Conservation (phyloP, 345 rosid species). For the Balakata baccata region DNA sequence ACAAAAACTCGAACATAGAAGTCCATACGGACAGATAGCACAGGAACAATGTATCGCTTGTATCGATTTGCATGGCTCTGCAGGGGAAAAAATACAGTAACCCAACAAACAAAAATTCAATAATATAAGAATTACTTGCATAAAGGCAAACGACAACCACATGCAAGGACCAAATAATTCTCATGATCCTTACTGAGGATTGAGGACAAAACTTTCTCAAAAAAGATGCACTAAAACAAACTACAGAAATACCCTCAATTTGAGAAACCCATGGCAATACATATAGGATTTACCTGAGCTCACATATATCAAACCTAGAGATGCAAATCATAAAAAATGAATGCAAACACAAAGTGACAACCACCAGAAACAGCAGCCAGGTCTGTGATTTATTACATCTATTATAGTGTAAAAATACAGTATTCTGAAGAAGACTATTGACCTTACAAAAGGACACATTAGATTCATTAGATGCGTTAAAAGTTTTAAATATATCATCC, state of each 20-base stretch:
- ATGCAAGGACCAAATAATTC: neutral
- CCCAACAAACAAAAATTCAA: neutral
- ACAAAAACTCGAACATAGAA: constrained; percentile 95
- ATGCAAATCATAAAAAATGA: neutral
- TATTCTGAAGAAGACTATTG: neutral
- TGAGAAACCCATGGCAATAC: neutral
- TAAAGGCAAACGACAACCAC: neutral
- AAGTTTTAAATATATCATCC: neutral
- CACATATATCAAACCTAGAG: neutral
- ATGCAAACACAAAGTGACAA: neutral
- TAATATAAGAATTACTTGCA: neutral
- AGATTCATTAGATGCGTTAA: neutral
- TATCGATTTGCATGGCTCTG: constrained; percentile 99
- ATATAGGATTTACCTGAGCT: neutral
- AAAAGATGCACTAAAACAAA: neutral
- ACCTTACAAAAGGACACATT: neutral
- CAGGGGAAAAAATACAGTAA: constrained; percentile 17
- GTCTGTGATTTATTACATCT: neutral
- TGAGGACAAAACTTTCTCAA: too few species aligned
- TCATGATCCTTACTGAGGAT: neutral
- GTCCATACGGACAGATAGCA: constrained; percentile 91
- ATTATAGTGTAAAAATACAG: neutral
- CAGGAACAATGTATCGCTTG: constrained; percentile 94
- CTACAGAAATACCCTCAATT: neutral
- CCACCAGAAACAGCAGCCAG: neutral